phyloP scores from a whole-genome alignment of 441 rosid genomes.

The Corymbia citriodora region DNA sequence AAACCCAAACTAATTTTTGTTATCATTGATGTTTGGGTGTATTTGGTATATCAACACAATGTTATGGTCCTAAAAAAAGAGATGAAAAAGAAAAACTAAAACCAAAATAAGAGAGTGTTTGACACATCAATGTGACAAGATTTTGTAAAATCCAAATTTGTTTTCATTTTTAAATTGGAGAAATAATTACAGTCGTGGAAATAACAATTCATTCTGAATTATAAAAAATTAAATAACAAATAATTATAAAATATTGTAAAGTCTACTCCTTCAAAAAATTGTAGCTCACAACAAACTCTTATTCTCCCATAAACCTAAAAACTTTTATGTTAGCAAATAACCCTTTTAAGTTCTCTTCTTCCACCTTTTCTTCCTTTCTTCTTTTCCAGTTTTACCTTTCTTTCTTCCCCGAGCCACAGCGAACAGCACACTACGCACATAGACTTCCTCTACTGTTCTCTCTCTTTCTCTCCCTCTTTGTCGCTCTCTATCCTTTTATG shows the following conservation, averaged over 20 bases:
- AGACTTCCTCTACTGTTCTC: too few relatives aligned
- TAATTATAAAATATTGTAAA: too few relatives aligned
- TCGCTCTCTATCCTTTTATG: not conserved
- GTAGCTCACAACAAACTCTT: too few relatives aligned
- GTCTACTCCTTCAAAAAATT: too few relatives aligned
- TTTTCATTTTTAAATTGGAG: not conserved
- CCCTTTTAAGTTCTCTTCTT: too few relatives aligned
- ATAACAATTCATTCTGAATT: too few relatives aligned
- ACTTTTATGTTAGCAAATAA: too few relatives aligned
- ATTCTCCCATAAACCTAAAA: too few relatives aligned
- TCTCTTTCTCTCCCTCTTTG: not conserved
- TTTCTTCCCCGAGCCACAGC: not conserved
- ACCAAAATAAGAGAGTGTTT: not conserved
- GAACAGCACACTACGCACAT: not conserved
- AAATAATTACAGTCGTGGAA: too few relatives aligned
- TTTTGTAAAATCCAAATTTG: not conserved
- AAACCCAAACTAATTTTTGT: too few relatives aligned
- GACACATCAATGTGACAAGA: not conserved
- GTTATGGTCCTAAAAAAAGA: not conserved
- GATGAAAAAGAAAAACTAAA: not conserved
- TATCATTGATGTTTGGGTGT: too few relatives aligned
- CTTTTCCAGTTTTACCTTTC: not conserved
- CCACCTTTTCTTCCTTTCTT: not conserved
- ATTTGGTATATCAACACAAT: not conserved
- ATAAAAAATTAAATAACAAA: too few relatives aligned